Conservation (phyloP, 164 flowering plant species). For the Berberis thunbergii region DNA sequence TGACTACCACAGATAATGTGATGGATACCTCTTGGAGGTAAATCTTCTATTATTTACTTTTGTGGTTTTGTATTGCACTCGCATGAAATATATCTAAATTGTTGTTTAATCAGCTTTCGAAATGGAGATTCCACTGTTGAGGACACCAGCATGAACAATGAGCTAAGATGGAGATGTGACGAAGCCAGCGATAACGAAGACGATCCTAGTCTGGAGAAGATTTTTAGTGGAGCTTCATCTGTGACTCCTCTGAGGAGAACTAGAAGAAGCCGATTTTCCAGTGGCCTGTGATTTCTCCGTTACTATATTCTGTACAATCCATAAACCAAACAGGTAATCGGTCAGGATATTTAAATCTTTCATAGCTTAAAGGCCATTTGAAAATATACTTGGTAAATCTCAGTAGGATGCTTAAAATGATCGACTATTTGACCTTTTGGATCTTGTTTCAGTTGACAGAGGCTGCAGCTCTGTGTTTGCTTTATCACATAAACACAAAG, state of each 20-base stretch:
- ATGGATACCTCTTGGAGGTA: conserved; percentile 70
- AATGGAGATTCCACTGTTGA: conserved; percentile 16
- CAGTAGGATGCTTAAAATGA: no score
- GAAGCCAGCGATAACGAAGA: conserved; percentile 71
- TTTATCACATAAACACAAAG: no score
- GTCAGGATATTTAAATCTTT: no score
- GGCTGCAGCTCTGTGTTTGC: no score
- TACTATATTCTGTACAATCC: no score
- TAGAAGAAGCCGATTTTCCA: conserved; percentile 24
- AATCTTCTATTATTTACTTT: not conserved
- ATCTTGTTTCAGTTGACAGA: no score
- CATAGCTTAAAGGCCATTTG: no score
- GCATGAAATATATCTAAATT: not conserved
- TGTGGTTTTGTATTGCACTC: not conserved
- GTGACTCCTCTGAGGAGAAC: conserved; percentile 21
- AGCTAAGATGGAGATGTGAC: conserved; percentile 76
- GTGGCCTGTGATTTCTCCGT: no score
- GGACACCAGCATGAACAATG: conserved; percentile 22
- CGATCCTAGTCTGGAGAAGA: conserved; percentile 22
- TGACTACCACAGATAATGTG: conserved; percentile 24
- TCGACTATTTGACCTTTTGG: no score
- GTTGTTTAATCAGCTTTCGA: conserved; percentile 19
- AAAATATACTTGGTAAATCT: no score
- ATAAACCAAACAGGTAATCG: no score
- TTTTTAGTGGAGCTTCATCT: conserved; percentile 9